Evolutionary conservation across 768 basidiomycete species (phyloP).

Genomic region (Clavulina sp.): DNA sequence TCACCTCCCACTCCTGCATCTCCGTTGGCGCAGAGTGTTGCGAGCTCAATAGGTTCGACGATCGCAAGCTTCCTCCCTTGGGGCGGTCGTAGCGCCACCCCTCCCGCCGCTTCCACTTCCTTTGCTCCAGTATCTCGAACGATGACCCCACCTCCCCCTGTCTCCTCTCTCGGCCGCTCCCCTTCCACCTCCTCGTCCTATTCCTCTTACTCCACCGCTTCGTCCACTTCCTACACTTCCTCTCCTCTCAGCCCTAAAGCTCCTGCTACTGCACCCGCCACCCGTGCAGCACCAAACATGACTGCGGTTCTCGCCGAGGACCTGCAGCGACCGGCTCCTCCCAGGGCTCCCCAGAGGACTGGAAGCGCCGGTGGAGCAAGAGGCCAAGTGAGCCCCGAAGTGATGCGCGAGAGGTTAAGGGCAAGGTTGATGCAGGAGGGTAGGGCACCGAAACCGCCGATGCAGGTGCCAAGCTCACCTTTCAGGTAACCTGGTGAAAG

Average conservation of each 20-base stretch:
- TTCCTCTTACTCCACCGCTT: too few relatives aligned
- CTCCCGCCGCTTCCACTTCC: too few relatives aligned
- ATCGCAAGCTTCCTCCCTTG: too few relatives aligned
- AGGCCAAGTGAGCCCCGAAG: conserved; percentile 7
- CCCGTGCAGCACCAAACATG: background rate
- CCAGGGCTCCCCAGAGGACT: background rate
- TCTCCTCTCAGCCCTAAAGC: background rate
- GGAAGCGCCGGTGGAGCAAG: background rate
- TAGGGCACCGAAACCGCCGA: background rate
- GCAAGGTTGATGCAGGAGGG: conserved; percentile 9
- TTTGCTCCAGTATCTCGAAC: too few relatives aligned
- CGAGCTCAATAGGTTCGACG: too few relatives aligned
- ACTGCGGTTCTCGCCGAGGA: background rate
- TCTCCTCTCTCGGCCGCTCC: too few relatives aligned
- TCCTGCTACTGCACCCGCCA: background rate
- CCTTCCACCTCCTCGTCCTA: too few relatives aligned
- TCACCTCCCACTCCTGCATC: too few relatives aligned
- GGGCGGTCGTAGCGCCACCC: too few relatives aligned
- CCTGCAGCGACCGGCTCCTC: background rate
- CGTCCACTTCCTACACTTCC: background rate
- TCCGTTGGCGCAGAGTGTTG: too few relatives aligned
- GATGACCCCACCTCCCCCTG: too few relatives aligned
- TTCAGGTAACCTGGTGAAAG: background rate
- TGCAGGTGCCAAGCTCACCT: background rate
- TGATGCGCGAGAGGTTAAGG: conserved; percentile 10